These are phyloP conservation scores for Fusarium guadeloupense DNA, from an alignment of 2,329 filamentous ascomycete species.

Conservation along the genomic window DNA sequence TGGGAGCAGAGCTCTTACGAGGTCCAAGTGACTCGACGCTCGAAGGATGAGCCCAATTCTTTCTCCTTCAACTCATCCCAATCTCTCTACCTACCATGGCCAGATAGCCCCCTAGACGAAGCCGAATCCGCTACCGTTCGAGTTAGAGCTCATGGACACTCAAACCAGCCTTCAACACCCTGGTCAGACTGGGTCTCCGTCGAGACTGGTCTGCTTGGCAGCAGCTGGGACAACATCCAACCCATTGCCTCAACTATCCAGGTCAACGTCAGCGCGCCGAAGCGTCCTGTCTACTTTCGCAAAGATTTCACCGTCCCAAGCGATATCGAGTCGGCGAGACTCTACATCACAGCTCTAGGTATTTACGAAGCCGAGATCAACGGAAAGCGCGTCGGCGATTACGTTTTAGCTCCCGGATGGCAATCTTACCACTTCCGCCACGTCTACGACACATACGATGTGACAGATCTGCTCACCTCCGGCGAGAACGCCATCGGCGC, in stretches of 20 bases:
- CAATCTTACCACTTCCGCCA: constrained; percentile 59
- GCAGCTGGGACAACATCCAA: constrained; percentile 45
- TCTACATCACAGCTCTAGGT: constrained; percentile 59
- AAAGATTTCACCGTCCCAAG: constrained; percentile 45
- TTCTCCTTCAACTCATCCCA: constrained; percentile 47
- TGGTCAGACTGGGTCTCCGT: constrained; percentile 46
- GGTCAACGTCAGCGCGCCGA: constrained; percentile 41
- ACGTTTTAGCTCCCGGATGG: constrained; percentile 61
- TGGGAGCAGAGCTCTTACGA: constrained; percentile 58
- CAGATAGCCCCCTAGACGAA: constrained; percentile 46
- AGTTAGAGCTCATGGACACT: constrained; percentile 47
- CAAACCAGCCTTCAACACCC: constrained; percentile 22
- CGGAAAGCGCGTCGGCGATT: constrained; percentile 43
- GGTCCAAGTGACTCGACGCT: constrained; percentile 50
- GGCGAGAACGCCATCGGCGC: constrained; percentile 50
- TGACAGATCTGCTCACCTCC: constrained; percentile 54
- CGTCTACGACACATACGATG: constrained; percentile 64
- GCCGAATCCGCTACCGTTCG: constrained; percentile 48
- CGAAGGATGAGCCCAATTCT: background rate
- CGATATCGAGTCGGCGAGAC: constrained; percentile 48
- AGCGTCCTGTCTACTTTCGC: constrained; percentile 47
- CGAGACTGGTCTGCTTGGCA: constrained; percentile 47
- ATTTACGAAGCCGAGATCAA: constrained; percentile 60
- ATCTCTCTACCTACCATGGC: constrained; percentile 58
- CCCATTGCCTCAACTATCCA: constrained; percentile 45